Percentiles rank a stretch among this genome's conserved stretches.
phyloP scores from a whole-genome alignment of 1,284 basidiomycete species.

The Inonotus obliquus region DNA sequence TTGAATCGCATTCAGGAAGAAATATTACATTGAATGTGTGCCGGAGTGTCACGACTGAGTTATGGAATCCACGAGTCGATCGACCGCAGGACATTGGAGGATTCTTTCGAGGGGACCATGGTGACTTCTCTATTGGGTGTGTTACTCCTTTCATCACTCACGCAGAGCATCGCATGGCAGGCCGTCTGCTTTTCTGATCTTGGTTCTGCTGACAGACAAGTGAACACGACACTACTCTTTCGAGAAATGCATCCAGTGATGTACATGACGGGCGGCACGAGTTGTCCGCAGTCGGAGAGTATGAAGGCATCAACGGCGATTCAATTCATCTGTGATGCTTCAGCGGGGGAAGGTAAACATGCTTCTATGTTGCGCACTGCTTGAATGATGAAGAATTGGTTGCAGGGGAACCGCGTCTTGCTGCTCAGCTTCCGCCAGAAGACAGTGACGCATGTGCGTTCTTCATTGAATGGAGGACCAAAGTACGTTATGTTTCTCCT shows the following conservation, averaged over 20 bases:
- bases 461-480: constrained; percentile 69
- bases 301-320: constrained; percentile 56
- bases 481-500: constrained; percentile 38
- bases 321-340: constrained; percentile 63
- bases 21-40: constrained; percentile 60
- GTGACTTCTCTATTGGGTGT: constrained; percentile 71
- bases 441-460: constrained; percentile 62
- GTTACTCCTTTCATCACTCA: constrained; percentile 22
- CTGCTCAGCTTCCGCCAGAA: constrained; percentile 58
- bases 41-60: constrained; percentile 47
- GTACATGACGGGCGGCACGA: constrained; percentile 53
- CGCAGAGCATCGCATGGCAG: too few species aligned
- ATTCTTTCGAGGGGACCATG: constrained; percentile 54
- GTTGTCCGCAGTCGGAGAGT: constrained; percentile 44
- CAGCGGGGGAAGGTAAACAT: constrained; percentile 41
- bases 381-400: neutral
- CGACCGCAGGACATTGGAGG: constrained; percentile 55
- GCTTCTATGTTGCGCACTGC: neutral
- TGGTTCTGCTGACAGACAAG: constrained; percentile 35
- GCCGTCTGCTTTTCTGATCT: neutral
- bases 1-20: constrained; percentile 43
- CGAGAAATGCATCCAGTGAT: constrained; percentile 43
- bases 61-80: constrained; percentile 51
- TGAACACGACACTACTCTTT: constrained; percentile 56
- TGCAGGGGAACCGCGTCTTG: constrained; percentile 49